Percentiles rank a stretch among this genome's conserved stretches.
phyloP scores from a whole-genome alignment of 2,329 filamentous ascomycete genomes.

The Fusarium irregulare region DNA sequence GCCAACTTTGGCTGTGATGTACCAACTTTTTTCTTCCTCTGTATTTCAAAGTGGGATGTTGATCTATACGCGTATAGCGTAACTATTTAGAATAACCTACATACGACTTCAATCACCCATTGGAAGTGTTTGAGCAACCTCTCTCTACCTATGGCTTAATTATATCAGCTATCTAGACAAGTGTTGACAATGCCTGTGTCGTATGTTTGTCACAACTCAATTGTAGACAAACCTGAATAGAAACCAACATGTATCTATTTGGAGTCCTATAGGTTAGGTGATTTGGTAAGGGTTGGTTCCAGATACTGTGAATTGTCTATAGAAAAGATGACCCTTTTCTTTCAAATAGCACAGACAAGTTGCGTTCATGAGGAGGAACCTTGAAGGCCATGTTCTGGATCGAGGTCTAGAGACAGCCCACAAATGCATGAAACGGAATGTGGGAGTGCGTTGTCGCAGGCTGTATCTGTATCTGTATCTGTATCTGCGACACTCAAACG shows the following conservation, averaged over 20 bases:
- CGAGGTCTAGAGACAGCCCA: neutral
- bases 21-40: neutral
- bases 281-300: neutral
- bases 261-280: neutral
- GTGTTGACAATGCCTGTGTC: neutral
- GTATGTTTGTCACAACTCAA: neutral
- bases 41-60: neutral
- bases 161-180: neutral
- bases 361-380: neutral
- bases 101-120: neutral
- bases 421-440: neutral
- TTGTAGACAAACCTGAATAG: neutral
- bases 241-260: neutral
- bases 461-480: neutral
- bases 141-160: neutral
- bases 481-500: neutral
- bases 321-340: neutral
- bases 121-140: neutral
- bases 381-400: neutral
- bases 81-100: neutral
- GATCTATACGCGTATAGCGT: neutral
- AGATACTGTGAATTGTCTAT: neutral
- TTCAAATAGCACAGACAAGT: neutral
- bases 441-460: neutral
- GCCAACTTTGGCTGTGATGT: constrained; percentile 13